Evolutionary conservation across 75 land plant species (phyloP), one percentile per base, ranked within the genome.

Genomic region (Pseudotsuga menziesii): DNA sequence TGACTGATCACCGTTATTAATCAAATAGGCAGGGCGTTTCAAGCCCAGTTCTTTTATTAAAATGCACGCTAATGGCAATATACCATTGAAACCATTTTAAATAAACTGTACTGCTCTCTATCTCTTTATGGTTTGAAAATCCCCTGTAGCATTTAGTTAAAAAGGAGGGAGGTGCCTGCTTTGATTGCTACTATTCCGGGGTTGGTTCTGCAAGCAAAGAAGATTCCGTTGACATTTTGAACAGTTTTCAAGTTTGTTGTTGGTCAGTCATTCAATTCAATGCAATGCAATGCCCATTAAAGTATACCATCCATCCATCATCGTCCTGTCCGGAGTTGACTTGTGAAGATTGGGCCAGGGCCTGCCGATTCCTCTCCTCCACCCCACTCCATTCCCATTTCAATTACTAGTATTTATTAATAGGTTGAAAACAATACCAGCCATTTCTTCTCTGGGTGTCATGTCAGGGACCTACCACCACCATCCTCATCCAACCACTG

Each of bases 191-290:
- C 27, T 25, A 25, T 61, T 13, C 27, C 48, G 19, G 39, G 35
- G 9, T 17, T 66, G 36, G 16, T 41, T 69, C 72, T 69, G 41
- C 72, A 69, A 69, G 72, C 72, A 69, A 69, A 41, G 52, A 69
- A 69, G 72, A 69, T 69, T 69, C 72, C 72, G 72, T 69, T 69
- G 72, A 69, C 72, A 69, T 69, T 69, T 20, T 39, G 72, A 48
- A 48, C 54, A 48, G 54, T 48, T 48, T 48, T 48, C 54, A 48
- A 48, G 54, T 48, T 48, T 48, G 54, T 48, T 48, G 54, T 48
- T 48, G 54, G 54, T 48, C 54, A 48, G 9, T 48, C 54, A 48
- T 48, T 48, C 54, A 48, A 48, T 48, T 48, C 54, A 48, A 48
- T 48, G 12, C 54, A 48, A 48, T 48, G 12, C 54, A 48, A 48